phyloP scores from a whole-genome alignment of 495 filamentous ascomycete genomes.

The Talaromyces wortmannii region DNA sequence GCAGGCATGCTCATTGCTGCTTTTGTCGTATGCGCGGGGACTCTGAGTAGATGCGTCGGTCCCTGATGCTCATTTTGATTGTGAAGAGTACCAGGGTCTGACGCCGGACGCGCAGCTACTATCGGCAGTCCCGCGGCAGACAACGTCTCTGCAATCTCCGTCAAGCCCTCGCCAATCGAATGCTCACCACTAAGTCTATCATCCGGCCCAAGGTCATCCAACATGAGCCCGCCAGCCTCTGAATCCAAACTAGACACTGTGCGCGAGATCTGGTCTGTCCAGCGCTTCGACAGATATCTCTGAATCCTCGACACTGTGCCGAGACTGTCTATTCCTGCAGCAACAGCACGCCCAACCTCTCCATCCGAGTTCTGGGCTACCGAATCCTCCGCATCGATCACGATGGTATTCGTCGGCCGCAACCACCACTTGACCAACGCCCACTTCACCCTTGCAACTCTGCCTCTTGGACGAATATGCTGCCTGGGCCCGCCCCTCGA shows the following conservation, averaged over 20 bases:
- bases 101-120: conserved; percentile 4
- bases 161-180: conserved; percentile 14
- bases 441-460: conserved; percentile 34
- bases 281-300: conserved; percentile 28
- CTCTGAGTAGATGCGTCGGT: not conserved
- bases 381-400: conserved; percentile 4
- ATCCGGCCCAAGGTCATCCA: not conserved
- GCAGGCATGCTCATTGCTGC: conserved; percentile 2
- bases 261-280: conserved; percentile 28
- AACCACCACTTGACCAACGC: conserved; percentile 38
- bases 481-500: conserved; percentile 36
- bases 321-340: conserved; percentile 3
- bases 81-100: conserved; percentile 1
- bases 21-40: conserved; percentile 5
- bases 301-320: conserved; percentile 31
- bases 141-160: conserved; percentile 7
- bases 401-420: conserved; percentile 21
- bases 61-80: not conserved
- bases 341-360: too few relatives aligned
- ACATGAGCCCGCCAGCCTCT: conserved; percentile 8
- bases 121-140: not conserved
- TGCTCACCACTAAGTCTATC: conserved; percentile 8
- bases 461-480: conserved; percentile 24
- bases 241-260: conserved; percentile 6
- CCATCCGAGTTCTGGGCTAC: conserved; percentile 11